Evolutionary conservation across 148 eudicot species (phyloP).

Genomic region (Heliamphora exappendiculata): DNA sequence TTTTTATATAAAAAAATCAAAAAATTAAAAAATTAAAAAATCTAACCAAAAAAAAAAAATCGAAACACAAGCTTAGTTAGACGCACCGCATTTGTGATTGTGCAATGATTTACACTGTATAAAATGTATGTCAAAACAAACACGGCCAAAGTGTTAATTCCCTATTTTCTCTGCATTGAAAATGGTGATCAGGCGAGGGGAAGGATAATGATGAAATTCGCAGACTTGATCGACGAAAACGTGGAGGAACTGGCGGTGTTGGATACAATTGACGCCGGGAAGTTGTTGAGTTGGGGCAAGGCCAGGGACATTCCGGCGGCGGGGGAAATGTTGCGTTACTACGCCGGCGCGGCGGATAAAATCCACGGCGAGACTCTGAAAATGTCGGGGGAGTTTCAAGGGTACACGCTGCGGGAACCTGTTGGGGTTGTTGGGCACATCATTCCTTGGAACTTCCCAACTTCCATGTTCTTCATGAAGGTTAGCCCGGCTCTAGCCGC

Average conservation of each 20-base stretch:
- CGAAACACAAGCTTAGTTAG: no score
- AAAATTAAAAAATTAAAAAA: no score
- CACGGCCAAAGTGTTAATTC: no score
- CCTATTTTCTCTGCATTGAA: constrained; percentile 12
- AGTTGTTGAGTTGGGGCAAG: constrained; percentile 39
- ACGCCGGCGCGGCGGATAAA: constrained; percentile 88
- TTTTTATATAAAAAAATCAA: no score
- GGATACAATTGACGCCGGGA: constrained; percentile 67
- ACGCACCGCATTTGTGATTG: no score
- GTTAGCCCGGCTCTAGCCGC: constrained; percentile 77
- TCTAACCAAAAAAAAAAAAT: no score
- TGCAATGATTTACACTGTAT: no score
- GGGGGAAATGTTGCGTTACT: constrained; percentile 42
- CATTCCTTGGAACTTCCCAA: constrained; percentile 80
- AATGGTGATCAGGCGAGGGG: constrained; percentile 33
- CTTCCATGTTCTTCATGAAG: constrained; percentile 51
- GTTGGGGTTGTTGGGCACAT: constrained; percentile 74
- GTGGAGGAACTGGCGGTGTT: constrained; percentile 37
- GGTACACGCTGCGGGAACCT: constrained; percentile 69
- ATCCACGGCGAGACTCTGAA: constrained; percentile 78
- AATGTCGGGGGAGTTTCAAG: constrained; percentile 62
- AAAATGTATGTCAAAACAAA: no score
- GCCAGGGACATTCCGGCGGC: constrained; percentile 44
- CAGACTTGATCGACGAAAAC: constrained; percentile 43
- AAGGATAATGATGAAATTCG: constrained; percentile 41